These are phyloP conservation scores for Penicillium canariense DNA, from an alignment of 495 filamentous ascomycete species.

Conservation along the genomic window DNA sequence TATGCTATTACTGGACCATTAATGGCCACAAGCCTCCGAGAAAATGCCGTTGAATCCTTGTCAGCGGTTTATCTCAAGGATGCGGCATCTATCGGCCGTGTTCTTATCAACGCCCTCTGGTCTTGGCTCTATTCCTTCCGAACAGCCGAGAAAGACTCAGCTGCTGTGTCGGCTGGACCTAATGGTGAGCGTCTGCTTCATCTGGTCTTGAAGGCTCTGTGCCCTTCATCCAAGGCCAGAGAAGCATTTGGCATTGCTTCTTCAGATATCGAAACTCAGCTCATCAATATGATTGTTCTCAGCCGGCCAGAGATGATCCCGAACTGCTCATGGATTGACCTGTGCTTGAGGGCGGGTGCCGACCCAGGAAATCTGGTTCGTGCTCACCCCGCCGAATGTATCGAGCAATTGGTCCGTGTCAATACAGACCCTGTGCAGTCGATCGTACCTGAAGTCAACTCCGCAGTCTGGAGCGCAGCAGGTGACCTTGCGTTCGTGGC, in stretches of 20 bases:
- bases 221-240: slow-evolving; percentile 45
- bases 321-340: slow-evolving; percentile 78
- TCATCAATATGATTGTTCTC: slow-evolving; percentile 75
- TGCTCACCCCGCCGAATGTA: slow-evolving; percentile 46
- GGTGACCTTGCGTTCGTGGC: slow-evolving; percentile 93
- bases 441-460: slow-evolving; percentile 46
- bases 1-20: slow-evolving; percentile 65
- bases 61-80: slow-evolving; percentile 55
- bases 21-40: slow-evolving; percentile 56
- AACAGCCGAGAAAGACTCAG: slow-evolving; percentile 70
- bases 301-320: slow-evolving; percentile 75
- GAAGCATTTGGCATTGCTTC: slow-evolving; percentile 35
- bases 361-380: slow-evolving; percentile 79
- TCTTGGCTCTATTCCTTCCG: slow-evolving; percentile 69
- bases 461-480: slow-evolving; percentile 74
- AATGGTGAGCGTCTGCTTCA: slow-evolving; percentile 52
- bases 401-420: slow-evolving; percentile 43
- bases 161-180: slow-evolving; percentile 65
- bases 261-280: slow-evolving; percentile 54
- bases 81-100: slow-evolving; percentile 51
- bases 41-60: slow-evolving; percentile 56
- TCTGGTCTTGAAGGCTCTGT: slow-evolving; percentile 69
- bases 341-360: slow-evolving; percentile 71
- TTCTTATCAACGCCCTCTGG: slow-evolving; percentile 75
- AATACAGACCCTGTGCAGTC: slow-evolving; percentile 43